Evolutionary conservation across 2,329 filamentous ascomycete genomes (phyloP).

Genomic region (Pseudocercospora cruenta): DNA sequence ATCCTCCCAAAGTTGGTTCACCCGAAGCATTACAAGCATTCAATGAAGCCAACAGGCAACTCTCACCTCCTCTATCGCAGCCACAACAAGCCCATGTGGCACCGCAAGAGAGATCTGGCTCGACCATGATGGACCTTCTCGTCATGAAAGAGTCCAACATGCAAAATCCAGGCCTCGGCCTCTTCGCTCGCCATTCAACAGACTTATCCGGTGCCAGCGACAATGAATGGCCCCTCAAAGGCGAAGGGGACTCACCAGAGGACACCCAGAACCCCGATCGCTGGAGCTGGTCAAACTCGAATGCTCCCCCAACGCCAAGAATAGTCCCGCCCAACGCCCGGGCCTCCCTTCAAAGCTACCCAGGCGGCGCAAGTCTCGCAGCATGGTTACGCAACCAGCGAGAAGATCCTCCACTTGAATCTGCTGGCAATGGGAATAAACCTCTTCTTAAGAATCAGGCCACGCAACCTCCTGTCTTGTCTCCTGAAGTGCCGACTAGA

Average conservation of each 20-base stretch:
- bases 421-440: not conserved
- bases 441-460: conserved; percentile 25
- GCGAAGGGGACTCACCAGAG: not conserved
- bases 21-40: not conserved
- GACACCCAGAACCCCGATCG: conserved; percentile 15
- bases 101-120: not conserved
- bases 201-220: not conserved
- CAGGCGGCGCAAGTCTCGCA: conserved; percentile 12
- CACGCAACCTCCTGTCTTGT: conserved; percentile 11
- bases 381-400: conserved; percentile 15
- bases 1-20: conserved; percentile 11
- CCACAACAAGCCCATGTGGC: not conserved
- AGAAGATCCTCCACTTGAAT: not conserved
- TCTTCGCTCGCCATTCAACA: not conserved
- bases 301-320: conserved; percentile 35
- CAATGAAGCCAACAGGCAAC: too few species aligned
- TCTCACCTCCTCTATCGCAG: not conserved
- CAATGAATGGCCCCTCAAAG: conserved; percentile 3
- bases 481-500: conserved; percentile 1
- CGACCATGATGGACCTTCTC: not conserved
- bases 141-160: not conserved
- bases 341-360: conserved; percentile 6
- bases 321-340: conserved; percentile 14
- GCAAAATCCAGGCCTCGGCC: not conserved
- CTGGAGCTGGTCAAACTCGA: conserved; percentile 36